Conservation (phyloP, 805 yeast genomes). For the Yamadazyma insecticola region DNA sequence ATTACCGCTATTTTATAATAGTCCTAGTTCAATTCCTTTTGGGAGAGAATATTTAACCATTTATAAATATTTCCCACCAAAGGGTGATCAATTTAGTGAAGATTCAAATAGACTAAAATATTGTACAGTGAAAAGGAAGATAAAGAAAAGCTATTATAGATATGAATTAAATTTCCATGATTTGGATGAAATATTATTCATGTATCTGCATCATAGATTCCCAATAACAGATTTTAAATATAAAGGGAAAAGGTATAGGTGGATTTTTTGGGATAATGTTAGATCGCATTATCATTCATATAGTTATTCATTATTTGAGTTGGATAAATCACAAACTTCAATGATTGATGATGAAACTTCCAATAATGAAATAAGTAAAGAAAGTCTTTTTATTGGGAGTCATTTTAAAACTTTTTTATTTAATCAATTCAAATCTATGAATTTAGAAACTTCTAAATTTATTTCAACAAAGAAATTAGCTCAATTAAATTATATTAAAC, state of each 20-base stretch:
- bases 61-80: neutral
- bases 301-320: neutral
- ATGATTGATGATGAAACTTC: neutral
- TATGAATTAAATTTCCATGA: neutral
- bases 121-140: neutral
- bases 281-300: too few relatives aligned
- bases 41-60: neutral
- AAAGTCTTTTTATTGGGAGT: neutral
- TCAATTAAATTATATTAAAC: neutral
- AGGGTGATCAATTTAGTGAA: too few relatives aligned
- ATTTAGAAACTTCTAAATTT: neutral
- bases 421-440: neutral
- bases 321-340: too few relatives aligned
- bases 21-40: neutral
- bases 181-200: neutral
- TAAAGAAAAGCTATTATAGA: neutral
- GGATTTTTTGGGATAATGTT: too few relatives aligned
- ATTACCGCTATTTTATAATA: neutral
- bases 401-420: neutral
- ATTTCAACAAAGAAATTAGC: neutral
- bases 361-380: neutral
- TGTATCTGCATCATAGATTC: conserved; percentile 1
- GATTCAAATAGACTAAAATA: too few relatives aligned
- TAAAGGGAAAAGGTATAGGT: conserved; percentile 1
- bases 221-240: conserved; percentile 2